These are phyloP conservation scores for Parathielavia hyrcaniae DNA, from an alignment of 495 filamentous ascomycete species.

Conservation along the genomic window DNA sequence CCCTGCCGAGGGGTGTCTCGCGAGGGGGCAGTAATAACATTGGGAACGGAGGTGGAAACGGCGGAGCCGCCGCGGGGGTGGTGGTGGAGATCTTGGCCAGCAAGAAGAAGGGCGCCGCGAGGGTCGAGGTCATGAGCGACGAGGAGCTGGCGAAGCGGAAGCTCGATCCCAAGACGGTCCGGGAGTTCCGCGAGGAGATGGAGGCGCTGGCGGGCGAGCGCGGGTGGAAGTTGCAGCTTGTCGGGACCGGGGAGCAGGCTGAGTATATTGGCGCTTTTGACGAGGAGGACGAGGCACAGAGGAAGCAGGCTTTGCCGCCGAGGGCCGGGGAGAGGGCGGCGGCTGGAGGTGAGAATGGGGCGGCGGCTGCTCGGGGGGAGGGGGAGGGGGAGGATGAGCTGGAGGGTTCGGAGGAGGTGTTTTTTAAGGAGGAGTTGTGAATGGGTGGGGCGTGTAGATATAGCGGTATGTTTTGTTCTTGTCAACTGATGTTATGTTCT, in stretches of 20 bases:
- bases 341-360: background rate
- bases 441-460: background rate
- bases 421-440: constrained; percentile 46
- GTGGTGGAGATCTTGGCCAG: constrained; percentile 33
- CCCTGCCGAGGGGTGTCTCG: constrained; percentile 34
- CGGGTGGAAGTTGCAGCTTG: constrained; percentile 51
- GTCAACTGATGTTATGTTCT: background rate
- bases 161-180: constrained; percentile 61
- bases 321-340: background rate
- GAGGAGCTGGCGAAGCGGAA: constrained; percentile 63
- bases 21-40: background rate
- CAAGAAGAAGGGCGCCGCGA: constrained; percentile 13
- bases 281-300: constrained; percentile 33
- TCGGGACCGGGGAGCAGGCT: constrained; percentile 36
- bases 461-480: background rate
- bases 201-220: constrained; percentile 46
- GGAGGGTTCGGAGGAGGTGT: constrained; percentile 42
- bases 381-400: constrained; percentile 8
- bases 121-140: constrained; percentile 44
- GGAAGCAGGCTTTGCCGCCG: background rate
- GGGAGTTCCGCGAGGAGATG: constrained; percentile 55
- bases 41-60: too few relatives aligned
- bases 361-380: background rate
- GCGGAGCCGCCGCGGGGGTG: too few relatives aligned
- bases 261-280: constrained; percentile 43